phyloP scores from a whole-genome alignment of 106 monocot species.

The Apostasia ramifera region DNA sequence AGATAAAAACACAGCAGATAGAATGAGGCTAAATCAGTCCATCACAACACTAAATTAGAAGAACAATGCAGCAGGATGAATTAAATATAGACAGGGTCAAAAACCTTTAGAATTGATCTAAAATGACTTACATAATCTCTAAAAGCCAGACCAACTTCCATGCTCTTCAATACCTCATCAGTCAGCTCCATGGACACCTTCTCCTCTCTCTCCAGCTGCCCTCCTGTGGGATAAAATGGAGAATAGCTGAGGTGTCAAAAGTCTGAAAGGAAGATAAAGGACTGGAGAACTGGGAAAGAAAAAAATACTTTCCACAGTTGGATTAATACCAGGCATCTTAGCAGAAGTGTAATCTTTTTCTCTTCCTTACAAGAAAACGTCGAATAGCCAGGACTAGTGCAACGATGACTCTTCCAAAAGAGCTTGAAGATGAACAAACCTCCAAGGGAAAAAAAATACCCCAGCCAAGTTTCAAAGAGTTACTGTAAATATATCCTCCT shows the following conservation, averaged over 20 bases:
- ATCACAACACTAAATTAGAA: neutral
- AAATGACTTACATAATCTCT: slow-evolving; percentile 67
- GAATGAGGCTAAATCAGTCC: neutral
- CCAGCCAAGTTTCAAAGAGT: too few species aligned
- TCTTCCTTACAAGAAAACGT: too few species aligned
- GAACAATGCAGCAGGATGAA: neutral
- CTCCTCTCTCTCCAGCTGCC: slow-evolving; percentile 35
- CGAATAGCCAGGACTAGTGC: too few species aligned
- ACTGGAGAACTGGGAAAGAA: too few species aligned
- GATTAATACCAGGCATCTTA: too few species aligned
- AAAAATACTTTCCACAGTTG: too few species aligned
- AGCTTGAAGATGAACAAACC: too few species aligned
- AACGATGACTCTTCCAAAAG: too few species aligned
- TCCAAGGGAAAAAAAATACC: too few species aligned
- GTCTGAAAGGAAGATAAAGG: too few species aligned
- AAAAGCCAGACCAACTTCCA: slow-evolving; percentile 98
- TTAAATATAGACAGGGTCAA: neutral
- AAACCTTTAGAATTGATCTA: neutral
- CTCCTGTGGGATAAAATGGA: neutral
- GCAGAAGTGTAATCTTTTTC: too few species aligned
- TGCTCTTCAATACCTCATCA: slow-evolving; percentile 87
- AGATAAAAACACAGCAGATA: neutral
- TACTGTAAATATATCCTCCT: too few species aligned
- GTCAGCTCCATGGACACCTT: slow-evolving; percentile 64
- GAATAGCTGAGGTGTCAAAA: neutral